A percentile compares a stretch with the other conserved stretches of the same genome.
These are phyloP conservation scores for Globisporangium emineosum DNA, from an alignment of 352 stramenopile species.

Conservation along the genomic window DNA sequence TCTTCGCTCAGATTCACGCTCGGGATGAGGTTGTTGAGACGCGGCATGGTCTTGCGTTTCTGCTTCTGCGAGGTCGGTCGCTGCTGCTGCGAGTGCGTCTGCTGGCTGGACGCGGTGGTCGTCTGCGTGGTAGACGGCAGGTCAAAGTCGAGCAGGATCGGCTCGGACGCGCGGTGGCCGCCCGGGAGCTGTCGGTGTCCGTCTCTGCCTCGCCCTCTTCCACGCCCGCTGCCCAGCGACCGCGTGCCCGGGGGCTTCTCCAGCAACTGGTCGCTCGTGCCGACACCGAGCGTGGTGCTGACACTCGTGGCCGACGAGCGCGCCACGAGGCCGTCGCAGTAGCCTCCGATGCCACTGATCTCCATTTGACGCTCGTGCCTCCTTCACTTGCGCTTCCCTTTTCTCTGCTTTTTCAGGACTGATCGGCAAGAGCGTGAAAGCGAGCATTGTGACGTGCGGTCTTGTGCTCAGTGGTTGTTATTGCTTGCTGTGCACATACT, in stretches of 20 bases:
- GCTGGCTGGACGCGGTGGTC: background rate
- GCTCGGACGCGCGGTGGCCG: slow-evolving; percentile 15
- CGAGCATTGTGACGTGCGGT: background rate
- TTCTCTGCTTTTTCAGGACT: background rate
- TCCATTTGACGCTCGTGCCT: no score
- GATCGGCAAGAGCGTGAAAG: background rate
- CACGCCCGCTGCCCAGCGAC: no score
- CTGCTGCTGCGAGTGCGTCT: background rate
- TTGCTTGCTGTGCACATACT: background rate
- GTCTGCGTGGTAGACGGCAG: slow-evolving; percentile 4
- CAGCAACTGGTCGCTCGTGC: background rate
- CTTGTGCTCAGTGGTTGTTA: background rate
- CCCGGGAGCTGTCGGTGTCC: background rate
- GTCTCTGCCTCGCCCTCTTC: no score
- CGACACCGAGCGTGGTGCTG: background rate
- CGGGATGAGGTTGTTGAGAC: slow-evolving; percentile 15
- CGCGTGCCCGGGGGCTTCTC: slow-evolving; percentile 1
- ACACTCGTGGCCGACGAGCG: background rate
- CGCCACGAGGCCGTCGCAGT: background rate
- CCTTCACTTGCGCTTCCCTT: background rate
- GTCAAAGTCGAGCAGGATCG: slow-evolving; percentile 14
- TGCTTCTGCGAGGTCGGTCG: background rate
- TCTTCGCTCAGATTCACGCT: slow-evolving; percentile 9
- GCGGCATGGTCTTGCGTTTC: slow-evolving; percentile 10
- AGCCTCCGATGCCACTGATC: slow-evolving; percentile 16